Evolutionary conservation across 2,329 filamentous ascomycete species (phyloP).

Genomic region (Pyrenophora seminiperda): DNA sequence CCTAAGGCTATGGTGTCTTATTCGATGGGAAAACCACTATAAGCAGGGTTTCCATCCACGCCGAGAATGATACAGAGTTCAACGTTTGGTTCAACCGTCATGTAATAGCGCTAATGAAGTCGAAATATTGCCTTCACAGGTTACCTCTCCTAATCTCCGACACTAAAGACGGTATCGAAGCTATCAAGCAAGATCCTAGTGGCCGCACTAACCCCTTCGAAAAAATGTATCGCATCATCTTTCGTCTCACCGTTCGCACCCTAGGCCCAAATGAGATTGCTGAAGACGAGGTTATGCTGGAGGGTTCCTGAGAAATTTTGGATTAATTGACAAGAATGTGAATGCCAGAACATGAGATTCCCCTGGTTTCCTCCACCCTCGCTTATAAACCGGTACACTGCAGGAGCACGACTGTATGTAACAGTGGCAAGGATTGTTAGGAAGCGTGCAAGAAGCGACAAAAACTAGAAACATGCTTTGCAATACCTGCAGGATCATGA

Average conservation of each 20-base stretch:
- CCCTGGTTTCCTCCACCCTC: conserved; percentile 57
- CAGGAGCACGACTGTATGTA: conserved; percentile 56
- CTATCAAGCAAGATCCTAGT: conserved; percentile 42
- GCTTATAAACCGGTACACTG: conserved; percentile 52
- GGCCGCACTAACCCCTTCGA: conserved; percentile 60
- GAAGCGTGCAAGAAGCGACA: conserved; percentile 50
- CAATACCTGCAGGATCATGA: conserved; percentile 61
- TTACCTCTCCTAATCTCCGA: conserved; percentile 51
- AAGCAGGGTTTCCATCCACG: conserved; percentile 16
- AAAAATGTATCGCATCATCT: conserved; percentile 59
- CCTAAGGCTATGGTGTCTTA: conserved; percentile 47
- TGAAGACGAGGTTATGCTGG: conserved; percentile 51
- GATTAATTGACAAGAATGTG: conserved; percentile 53
- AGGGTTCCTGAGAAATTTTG: conserved; percentile 54
- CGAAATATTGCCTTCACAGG: conserved; percentile 33
- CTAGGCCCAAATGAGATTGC: conserved; percentile 61
- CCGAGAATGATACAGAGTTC: conserved; percentile 18
- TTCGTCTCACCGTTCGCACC: conserved; percentile 62
- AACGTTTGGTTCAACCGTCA: conserved; percentile 31
- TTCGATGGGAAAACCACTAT: conserved; percentile 29
- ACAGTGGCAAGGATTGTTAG: conserved; percentile 57
- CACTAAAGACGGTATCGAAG: conserved; percentile 49
- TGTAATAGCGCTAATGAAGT: conserved; percentile 32
- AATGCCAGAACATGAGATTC: conserved; percentile 58
- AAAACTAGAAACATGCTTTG: conserved; percentile 56